A percentile compares a stretch with the other conserved stretches of the same genome.
These are phyloP conservation scores for Cylindrodendrum hubeiense DNA, from an alignment of 2,329 filamentous ascomycete genomes.

Conservation along the genomic window DNA sequence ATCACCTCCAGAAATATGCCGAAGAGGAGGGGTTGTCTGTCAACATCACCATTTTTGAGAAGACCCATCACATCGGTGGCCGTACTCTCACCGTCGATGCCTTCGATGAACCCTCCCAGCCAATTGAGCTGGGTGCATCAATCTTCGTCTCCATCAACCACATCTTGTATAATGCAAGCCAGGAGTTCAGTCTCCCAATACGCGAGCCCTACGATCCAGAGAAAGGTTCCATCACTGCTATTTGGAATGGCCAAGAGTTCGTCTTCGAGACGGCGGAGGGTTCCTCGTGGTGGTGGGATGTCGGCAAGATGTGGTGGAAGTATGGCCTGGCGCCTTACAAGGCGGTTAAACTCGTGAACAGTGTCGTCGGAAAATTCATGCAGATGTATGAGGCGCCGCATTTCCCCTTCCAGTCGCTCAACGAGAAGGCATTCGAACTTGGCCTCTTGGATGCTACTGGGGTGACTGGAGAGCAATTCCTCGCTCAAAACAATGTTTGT, in stretches of 20 bases:
- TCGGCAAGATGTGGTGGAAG: slow-evolving; percentile 83
- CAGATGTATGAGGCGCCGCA: slow-evolving; percentile 83
- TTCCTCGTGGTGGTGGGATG: slow-evolving; percentile 81
- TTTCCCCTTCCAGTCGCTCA: slow-evolving; percentile 87
- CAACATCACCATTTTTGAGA: slow-evolving; percentile 92
- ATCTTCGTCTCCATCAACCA: slow-evolving; percentile 91
- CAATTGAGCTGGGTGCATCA: slow-evolving; percentile 89
- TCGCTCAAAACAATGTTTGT: slow-evolving; percentile 71
- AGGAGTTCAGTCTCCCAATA: slow-evolving; percentile 76
- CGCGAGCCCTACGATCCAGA: slow-evolving; percentile 58
- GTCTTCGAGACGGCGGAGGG: slow-evolving; percentile 74
- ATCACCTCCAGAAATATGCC: slow-evolving; percentile 81
- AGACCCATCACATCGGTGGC: slow-evolving; percentile 81
- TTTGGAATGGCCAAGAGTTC: slow-evolving; percentile 87
- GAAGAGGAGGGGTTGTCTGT: slow-evolving; percentile 68
- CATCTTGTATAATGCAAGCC: slow-evolving; percentile 81
- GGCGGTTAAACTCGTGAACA: slow-evolving; percentile 79
- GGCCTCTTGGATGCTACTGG: slow-evolving; percentile 76
- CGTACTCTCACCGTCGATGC: slow-evolving; percentile 87
- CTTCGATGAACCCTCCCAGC: slow-evolving; percentile 74
- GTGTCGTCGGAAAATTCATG: slow-evolving; percentile 78
- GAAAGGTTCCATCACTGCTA: slow-evolving; percentile 72
- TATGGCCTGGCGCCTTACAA: slow-evolving; percentile 85
- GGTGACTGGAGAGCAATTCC: slow-evolving; percentile 78
- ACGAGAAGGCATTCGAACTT: slow-evolving; percentile 74